Evolutionary conservation across 768 basidiomycete species (phyloP).

Genomic region (Suillus clintonianus): DNA sequence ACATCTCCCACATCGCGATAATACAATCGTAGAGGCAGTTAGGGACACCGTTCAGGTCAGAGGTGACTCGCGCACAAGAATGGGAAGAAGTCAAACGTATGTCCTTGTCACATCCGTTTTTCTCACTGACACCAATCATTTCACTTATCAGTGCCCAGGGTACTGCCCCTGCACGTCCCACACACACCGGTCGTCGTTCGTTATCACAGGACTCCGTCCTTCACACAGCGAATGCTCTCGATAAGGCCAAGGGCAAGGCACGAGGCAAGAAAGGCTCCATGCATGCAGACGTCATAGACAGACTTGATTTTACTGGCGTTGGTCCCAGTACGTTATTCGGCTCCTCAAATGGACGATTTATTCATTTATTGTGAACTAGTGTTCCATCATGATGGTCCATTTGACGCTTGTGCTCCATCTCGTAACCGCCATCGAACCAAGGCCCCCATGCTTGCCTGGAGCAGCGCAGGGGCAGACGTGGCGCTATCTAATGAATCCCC

Average conservation of each 20-base stretch:
- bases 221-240: constrained; percentile 38
- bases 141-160: constrained; percentile 14
- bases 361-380: constrained; percentile 44
- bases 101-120: constrained; percentile 25
- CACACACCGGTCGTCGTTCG: constrained; percentile 43
- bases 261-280: constrained; percentile 71
- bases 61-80: constrained; percentile 45
- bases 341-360: background rate
- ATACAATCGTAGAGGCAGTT: constrained; percentile 58
- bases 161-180: constrained; percentile 22
- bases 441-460: constrained; percentile 86
- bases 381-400: constrained; percentile 92
- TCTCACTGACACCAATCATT: constrained; percentile 32
- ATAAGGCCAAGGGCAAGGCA: constrained; percentile 50
- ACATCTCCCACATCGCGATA: constrained; percentile 35
- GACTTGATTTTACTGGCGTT: constrained; percentile 82
- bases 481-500: constrained; percentile 42
- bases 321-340: constrained; percentile 67
- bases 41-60: constrained; percentile 68
- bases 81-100: constrained; percentile 60
- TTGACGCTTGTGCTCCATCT: constrained; percentile 89
- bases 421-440: constrained; percentile 79
- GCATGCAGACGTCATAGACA: constrained; percentile 89
- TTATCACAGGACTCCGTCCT: constrained; percentile 51
- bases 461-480: constrained; percentile 40